phyloP scores from a whole-genome alignment of 2,329 filamentous ascomycete species.

The Aspergillus fijiensis region DNA sequence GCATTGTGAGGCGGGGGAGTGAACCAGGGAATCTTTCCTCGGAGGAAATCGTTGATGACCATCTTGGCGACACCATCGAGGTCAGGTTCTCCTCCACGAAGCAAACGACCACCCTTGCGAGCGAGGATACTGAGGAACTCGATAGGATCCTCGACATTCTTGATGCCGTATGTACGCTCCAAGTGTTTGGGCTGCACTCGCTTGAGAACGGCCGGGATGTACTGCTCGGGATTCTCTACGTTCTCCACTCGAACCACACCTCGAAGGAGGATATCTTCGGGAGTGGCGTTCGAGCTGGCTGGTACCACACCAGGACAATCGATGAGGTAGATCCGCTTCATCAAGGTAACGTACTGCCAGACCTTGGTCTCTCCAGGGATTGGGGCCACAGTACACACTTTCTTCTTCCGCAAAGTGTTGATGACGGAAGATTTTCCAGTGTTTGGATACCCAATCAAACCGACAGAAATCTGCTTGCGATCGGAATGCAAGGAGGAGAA shows the following conservation, averaged over 20 bases:
- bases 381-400: constrained; percentile 88
- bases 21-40: constrained; percentile 96
- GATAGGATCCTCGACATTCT: constrained; percentile 71
- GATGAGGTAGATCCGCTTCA: constrained; percentile 92
- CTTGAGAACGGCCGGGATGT: constrained; percentile 77
- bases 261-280: constrained; percentile 82
- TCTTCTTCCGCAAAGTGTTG: constrained; percentile 92
- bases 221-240: constrained; percentile 93
- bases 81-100: constrained; percentile 93
- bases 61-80: constrained; percentile 94
- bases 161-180: constrained; percentile 88
- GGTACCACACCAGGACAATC: constrained; percentile 97
- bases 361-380: constrained; percentile 97
- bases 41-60: constrained; percentile 92
- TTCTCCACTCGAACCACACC: constrained; percentile 95
- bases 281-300: constrained; percentile 77
- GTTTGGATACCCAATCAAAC: constrained; percentile 86
- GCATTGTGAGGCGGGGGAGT: constrained; percentile 68
- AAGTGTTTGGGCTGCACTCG: constrained; percentile 84
- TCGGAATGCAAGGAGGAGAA: constrained; percentile 87
- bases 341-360: constrained; percentile 95
- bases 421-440: constrained; percentile 96
- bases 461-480: constrained; percentile 91
- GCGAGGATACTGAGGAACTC: constrained; percentile 86
- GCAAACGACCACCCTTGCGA: constrained; percentile 77